Conservation (phyloP, 495 filamentous ascomycete genomes). For the Trichoderma reesei region DNA sequence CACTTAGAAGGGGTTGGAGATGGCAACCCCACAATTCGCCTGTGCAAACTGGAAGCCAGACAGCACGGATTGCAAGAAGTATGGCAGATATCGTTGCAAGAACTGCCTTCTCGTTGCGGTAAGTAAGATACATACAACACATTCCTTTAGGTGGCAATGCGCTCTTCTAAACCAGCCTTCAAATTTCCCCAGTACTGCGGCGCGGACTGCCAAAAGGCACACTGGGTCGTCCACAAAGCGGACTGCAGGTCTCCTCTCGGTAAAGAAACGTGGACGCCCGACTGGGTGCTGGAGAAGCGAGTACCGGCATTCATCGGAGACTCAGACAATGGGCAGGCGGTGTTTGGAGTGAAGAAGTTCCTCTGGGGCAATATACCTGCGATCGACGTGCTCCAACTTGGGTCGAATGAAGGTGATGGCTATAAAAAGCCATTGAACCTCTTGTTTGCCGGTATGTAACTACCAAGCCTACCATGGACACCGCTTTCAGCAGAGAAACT, state of each 20-base stretch:
- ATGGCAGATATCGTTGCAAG: not conserved
- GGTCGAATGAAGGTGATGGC: slow-evolving; percentile 31
- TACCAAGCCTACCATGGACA: too few species aligned
- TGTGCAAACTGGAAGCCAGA: not conserved
- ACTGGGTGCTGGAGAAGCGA: not conserved
- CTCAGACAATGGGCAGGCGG: too few species aligned
- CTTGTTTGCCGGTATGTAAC: slow-evolving; percentile 25
- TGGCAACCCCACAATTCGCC: not conserved
- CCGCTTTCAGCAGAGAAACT: too few species aligned
- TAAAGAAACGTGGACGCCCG: slow-evolving; percentile 18
- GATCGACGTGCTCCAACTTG: slow-evolving; percentile 32
- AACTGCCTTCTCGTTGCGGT: not conserved
- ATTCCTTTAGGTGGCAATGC: too few species aligned
- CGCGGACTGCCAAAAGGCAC: slow-evolving; percentile 25
- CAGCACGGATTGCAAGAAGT: not conserved
- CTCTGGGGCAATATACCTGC: slow-evolving; percentile 37
- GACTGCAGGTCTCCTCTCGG: slow-evolving; percentile 26
- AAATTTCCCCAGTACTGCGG: slow-evolving; percentile 22
- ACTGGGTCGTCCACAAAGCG: slow-evolving; percentile 24
- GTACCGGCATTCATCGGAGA: not conserved
- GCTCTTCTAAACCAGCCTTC: not conserved
- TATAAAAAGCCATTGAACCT: slow-evolving; percentile 24
- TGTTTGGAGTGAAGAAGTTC: too few species aligned
- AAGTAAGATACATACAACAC: not conserved
- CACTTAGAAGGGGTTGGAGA: not conserved